These are phyloP conservation scores for Psilocybe azurescens DNA, from an alignment of 768 basidiomycete species.

Conservation along the genomic window DNA sequence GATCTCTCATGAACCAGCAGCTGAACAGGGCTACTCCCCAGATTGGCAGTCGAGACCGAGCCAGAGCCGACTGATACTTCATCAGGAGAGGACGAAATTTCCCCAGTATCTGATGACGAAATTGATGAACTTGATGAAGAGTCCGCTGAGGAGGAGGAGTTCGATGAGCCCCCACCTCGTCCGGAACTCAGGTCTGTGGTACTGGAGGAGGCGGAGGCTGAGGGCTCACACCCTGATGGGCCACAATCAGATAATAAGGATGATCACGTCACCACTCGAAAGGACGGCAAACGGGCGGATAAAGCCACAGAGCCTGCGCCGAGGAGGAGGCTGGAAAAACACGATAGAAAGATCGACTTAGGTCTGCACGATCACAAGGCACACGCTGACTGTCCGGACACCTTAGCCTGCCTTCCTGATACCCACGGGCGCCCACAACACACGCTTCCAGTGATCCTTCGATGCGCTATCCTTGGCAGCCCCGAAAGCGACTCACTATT, in stretches of 20 bases:
- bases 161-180: constrained; percentile 18
- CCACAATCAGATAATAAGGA: constrained; percentile 8
- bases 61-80: constrained; percentile 34
- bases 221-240: neutral
- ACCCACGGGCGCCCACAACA: constrained; percentile 82
- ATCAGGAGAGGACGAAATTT: constrained; percentile 33
- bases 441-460: constrained; percentile 83
- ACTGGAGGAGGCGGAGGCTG: neutral
- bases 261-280: constrained; percentile 1
- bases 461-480: constrained; percentile 84
- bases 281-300: constrained; percentile 21
- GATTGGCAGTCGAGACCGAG: constrained; percentile 25
- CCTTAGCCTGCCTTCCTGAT: constrained; percentile 77
- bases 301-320: constrained; percentile 25
- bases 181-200: neutral
- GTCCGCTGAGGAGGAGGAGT: constrained; percentile 26
- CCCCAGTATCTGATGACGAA: constrained; percentile 32
- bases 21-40: constrained; percentile 16
- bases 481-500: constrained; percentile 76
- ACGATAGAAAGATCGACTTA: constrained; percentile 34
- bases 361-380: constrained; percentile 52
- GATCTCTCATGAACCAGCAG: constrained; percentile 15
- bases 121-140: constrained; percentile 32
- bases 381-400: constrained; percentile 83
- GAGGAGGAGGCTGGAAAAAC: constrained; percentile 30